Conservation (phyloP, 805 yeast genomes). For the Kluyveromyces starmeri region DNA sequence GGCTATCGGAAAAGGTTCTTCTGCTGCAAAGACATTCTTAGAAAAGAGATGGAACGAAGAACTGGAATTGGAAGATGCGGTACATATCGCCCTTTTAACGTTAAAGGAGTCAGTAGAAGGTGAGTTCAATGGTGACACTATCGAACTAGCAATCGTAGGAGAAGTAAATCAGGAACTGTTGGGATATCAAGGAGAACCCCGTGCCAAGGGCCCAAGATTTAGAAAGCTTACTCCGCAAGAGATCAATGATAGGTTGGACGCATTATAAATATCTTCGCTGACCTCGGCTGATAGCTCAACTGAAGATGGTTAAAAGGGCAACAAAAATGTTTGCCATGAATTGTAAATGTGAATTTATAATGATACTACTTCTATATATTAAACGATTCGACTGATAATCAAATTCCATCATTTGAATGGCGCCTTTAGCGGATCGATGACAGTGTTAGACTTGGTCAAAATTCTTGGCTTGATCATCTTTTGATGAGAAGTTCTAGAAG, state of each 20-base stretch:
- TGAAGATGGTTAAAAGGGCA: too few species aligned
- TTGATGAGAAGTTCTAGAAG: slow-evolving; percentile 79
- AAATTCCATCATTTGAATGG: slow-evolving; percentile 47
- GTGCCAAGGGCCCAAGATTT: slow-evolving; percentile 81
- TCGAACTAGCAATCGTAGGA: slow-evolving; percentile 84
- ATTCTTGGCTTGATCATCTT: slow-evolving; percentile 83
- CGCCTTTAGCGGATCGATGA: slow-evolving; percentile 84
- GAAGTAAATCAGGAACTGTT: slow-evolving; percentile 70
- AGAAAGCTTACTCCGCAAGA: slow-evolving; percentile 80
- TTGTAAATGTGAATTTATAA: too few species aligned
- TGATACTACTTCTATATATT: too few species aligned
- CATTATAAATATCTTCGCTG: slow-evolving; percentile 64
- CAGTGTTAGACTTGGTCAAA: slow-evolving; percentile 76
- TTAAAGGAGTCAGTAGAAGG: slow-evolving; percentile 96
- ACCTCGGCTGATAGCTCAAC: too few species aligned
- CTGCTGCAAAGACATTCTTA: slow-evolving; percentile 92
- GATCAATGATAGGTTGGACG: slow-evolving; percentile 90
- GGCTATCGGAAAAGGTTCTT: slow-evolving; percentile 93
- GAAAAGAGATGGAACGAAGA: slow-evolving; percentile 99
- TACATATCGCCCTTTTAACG: slow-evolving; percentile 89
- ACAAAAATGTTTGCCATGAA: too few species aligned
- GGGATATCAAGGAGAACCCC: slow-evolving; percentile 77
- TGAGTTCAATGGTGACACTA: slow-evolving; percentile 93
- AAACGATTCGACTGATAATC: too few species aligned
- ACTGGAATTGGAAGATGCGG: slow-evolving; percentile 94